phyloP scores from a whole-genome alignment of 768 basidiomycete genomes.

The Panellus pusillus region DNA sequence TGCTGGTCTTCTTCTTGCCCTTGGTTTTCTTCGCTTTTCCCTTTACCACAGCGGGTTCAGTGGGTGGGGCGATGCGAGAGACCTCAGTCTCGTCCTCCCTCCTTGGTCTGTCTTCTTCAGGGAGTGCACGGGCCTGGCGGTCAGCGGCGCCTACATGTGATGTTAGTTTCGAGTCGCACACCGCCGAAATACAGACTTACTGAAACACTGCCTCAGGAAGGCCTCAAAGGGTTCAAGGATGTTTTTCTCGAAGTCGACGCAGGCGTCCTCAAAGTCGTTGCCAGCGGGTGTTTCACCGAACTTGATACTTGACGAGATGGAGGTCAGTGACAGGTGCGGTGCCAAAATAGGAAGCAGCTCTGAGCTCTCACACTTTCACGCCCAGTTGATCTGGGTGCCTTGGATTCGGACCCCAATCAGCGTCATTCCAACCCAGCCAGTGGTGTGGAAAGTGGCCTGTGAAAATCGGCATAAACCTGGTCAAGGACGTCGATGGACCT shows the following conservation, averaged over 20 bases:
- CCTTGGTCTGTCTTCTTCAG: too few species aligned
- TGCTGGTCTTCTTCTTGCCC: too few species aligned
- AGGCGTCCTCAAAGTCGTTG: not conserved
- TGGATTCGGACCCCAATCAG: not conserved
- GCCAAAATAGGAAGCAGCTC: too few species aligned
- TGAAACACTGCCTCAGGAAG: not conserved
- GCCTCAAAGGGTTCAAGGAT: not conserved
- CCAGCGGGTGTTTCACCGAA: not conserved
- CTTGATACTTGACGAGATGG: not conserved
- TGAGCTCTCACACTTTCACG: constrained; percentile 3
- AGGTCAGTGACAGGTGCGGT: not conserved
- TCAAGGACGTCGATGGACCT: too few species aligned
- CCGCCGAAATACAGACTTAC: not conserved
- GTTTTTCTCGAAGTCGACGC: not conserved
- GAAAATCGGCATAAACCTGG: not conserved
- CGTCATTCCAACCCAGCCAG: not conserved
- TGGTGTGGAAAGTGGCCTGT: not conserved
- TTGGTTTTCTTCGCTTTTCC: too few species aligned
- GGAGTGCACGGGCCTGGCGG: too few species aligned
- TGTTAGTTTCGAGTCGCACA: too few species aligned
- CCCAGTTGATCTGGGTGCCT: not conserved
- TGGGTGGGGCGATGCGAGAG: too few species aligned
- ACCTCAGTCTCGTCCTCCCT: too few species aligned
- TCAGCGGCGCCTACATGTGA: too few species aligned
- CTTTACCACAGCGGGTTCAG: too few species aligned